These are phyloP conservation scores for Hymenoscyphus albidus DNA, from an alignment of 2,329 filamentous ascomycete species.

Conservation along the genomic window DNA sequence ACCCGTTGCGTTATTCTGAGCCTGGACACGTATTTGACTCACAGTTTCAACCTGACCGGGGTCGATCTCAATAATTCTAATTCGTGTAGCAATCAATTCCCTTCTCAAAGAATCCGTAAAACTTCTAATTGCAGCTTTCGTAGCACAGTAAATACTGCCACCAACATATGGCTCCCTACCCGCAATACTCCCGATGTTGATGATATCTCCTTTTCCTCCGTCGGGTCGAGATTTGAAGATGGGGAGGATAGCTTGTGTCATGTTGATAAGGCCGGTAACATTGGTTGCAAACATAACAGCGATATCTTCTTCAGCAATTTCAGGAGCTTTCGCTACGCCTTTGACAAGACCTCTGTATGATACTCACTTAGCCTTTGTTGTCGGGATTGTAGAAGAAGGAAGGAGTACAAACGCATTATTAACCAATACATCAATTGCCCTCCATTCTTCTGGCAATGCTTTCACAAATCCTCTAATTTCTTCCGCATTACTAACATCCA, in stretches of 20 bases:
- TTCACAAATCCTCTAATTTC: slow-evolving; percentile 71
- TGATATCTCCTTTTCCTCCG: slow-evolving; percentile 83
- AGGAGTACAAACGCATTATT: slow-evolving; percentile 79
- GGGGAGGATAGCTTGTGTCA: slow-evolving; percentile 87
- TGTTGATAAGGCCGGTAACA: slow-evolving; percentile 89
- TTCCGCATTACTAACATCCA: slow-evolving; percentile 80
- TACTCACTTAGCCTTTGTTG: neutral
- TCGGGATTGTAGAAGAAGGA: neutral
- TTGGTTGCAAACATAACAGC: slow-evolving; percentile 88
- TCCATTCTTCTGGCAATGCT: slow-evolving; percentile 74
- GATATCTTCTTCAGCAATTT: slow-evolving; percentile 79
- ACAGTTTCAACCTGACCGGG: slow-evolving; percentile 90
- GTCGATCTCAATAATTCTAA: slow-evolving; percentile 83
- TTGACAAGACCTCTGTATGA: slow-evolving; percentile 73
- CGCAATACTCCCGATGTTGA: slow-evolving; percentile 93
- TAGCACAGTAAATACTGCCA: slow-evolving; percentile 88
- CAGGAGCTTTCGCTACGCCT: slow-evolving; percentile 79
- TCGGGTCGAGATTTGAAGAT: slow-evolving; percentile 69
- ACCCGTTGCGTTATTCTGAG: neutral
- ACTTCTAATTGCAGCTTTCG: slow-evolving; percentile 80
- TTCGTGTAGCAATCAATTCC: slow-evolving; percentile 75
- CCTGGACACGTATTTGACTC: slow-evolving; percentile 26
- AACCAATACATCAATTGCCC: slow-evolving; percentile 80
- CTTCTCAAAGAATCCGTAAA: slow-evolving; percentile 81
- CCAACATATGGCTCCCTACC: slow-evolving; percentile 81